Evolutionary conservation across 768 basidiomycete species (phyloP).

Genomic region (Leucocoprinus leucothites): DNA sequence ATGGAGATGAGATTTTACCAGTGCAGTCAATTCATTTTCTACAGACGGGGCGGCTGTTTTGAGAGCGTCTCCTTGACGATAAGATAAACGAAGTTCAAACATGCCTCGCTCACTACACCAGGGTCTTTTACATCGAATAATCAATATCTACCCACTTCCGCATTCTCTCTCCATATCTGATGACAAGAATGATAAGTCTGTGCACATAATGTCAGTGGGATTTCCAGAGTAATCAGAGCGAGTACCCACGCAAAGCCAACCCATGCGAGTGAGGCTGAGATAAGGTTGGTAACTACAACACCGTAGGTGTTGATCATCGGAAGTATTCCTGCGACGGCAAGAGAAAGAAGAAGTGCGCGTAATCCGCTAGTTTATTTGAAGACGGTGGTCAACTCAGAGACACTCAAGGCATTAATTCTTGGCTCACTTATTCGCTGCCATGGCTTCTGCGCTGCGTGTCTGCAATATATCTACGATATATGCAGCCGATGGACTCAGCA

Average conservation of each 20-base stretch:
- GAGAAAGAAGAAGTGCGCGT: conserved; percentile 39
- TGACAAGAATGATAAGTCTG: too few relatives aligned
- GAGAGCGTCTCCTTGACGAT: too few relatives aligned
- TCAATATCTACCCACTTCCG: too few relatives aligned
- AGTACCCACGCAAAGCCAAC: conserved; percentile 48
- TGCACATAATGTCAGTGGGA: too few relatives aligned
- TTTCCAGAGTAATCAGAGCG: too few relatives aligned
- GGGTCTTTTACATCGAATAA: too few relatives aligned
- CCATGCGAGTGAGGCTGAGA: conserved; percentile 44
- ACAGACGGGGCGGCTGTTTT: too few relatives aligned
- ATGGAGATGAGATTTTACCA: too few relatives aligned
- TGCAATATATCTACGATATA: conserved; percentile 63
- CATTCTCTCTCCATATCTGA: too few relatives aligned
- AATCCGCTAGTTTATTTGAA: conserved; percentile 34
- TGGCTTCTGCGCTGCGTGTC: conserved; percentile 57
- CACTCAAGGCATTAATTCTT: neutral
- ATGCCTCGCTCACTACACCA: too few relatives aligned
- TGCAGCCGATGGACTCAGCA: conserved; percentile 50
- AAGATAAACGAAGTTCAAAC: too few relatives aligned
- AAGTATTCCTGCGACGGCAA: conserved; percentile 42
- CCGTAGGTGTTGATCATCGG: conserved; percentile 55
- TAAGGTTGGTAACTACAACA: conserved; percentile 42
- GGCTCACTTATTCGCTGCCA: conserved; percentile 53
- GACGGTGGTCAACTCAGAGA: neutral
- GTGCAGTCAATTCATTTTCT: too few relatives aligned